Conservation (phyloP, 169 alveolate genomes). For the Plasmodium adleri region DNA sequence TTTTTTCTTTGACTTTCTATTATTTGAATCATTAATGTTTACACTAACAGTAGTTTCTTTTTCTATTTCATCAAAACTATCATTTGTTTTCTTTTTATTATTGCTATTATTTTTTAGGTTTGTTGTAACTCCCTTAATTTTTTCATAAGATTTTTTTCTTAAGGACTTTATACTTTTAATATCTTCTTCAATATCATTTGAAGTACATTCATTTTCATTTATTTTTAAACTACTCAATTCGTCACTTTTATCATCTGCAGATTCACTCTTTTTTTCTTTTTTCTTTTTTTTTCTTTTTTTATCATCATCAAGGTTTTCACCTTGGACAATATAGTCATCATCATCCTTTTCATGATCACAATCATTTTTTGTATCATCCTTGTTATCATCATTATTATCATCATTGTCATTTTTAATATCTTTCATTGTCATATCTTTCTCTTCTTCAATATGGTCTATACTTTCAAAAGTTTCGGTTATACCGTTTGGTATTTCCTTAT, state of each 20-base stretch:
- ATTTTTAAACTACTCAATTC: conserved; percentile 15
- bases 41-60: not conserved
- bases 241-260: not conserved
- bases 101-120: conserved; percentile 6
- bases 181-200: not conserved
- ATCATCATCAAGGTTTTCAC: not conserved
- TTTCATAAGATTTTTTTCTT: conserved; percentile 34
- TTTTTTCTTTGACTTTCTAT: conserved; percentile 21
- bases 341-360: not conserved
- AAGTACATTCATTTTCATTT: conserved; percentile 12
- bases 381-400: not conserved
- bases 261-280: conserved; percentile 14
- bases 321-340: not conserved
- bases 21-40: conserved; percentile 4
- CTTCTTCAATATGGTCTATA: not conserved
- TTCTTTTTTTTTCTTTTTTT: conserved; percentile 2
- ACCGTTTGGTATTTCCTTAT: not conserved
- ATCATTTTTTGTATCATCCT: not conserved
- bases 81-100: conserved; percentile 26
- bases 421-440: not conserved
- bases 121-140: conserved; percentile 19
- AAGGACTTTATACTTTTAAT: conserved; percentile 3
- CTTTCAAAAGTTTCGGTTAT: not conserved
- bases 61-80: conserved; percentile 7
- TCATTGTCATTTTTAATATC: not conserved